A percentile compares a stretch with the other conserved stretches of the same genome.
These are phyloP conservation scores for Nakazawaea ambrosiae DNA, from an alignment of 805 yeast genomes.

Conservation along the genomic window DNA sequence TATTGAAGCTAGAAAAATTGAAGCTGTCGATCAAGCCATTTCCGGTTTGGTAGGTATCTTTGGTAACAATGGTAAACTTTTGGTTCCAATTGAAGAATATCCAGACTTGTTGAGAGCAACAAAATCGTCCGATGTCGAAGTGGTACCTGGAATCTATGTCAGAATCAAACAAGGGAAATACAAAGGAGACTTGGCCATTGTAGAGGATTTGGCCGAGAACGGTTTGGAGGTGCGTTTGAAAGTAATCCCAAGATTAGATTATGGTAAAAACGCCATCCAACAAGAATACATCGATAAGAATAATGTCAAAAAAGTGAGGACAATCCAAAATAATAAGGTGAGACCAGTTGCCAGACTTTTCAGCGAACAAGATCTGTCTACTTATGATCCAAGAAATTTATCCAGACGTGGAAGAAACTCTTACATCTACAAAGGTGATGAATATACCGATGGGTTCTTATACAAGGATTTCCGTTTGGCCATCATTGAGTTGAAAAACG, in stretches of 20 bases:
- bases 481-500: constrained; percentile 67
- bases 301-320: constrained; percentile 31
- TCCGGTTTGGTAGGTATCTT: constrained; percentile 87
- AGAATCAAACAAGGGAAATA: constrained; percentile 87
- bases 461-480: constrained; percentile 82
- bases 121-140: constrained; percentile 78
- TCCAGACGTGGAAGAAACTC: constrained; percentile 56
- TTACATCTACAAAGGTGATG: constrained; percentile 78
- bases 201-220: constrained; percentile 88
- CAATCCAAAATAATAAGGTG: constrained; percentile 47
- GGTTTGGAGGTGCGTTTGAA: constrained; percentile 93
- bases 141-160: constrained; percentile 89
- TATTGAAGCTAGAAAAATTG: constrained; percentile 88
- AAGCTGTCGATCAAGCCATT: constrained; percentile 84
- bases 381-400: constrained; percentile 69
- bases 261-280: constrained; percentile 52
- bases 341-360: constrained; percentile 85
- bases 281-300: constrained; percentile 14
- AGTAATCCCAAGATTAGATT: constrained; percentile 88
- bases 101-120: constrained; percentile 89
- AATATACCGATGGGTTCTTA: constrained; percentile 82
- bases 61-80: constrained; percentile 51
- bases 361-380: constrained; percentile 81
- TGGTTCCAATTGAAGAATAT: constrained; percentile 93
- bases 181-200: constrained; percentile 88